Base-by-base conservation (phyloP, 805 yeast genomes). In the Wickerhamiella occidentalis region DNA sequence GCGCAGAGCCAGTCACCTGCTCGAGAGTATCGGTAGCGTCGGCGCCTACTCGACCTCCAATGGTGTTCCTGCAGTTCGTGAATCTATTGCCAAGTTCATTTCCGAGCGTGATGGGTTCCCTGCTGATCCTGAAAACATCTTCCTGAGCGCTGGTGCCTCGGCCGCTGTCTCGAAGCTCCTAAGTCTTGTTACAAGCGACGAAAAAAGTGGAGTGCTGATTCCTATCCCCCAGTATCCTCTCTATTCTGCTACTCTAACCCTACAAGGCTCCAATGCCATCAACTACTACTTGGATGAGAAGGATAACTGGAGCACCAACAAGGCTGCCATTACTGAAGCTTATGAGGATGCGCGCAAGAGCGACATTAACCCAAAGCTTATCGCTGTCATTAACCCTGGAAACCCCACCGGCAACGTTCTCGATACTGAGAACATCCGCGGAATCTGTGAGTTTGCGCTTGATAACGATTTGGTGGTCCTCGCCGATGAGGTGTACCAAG, bases 221-320 rank as follows among this genome's bases (percentile, higher is more conserved):
- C 99, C 99, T 28, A 90, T 92, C 57, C 99, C 99, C 12, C 98
- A 92, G 69, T 92, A 92, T 64, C 99, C 99, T 3, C 74, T 92
- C 52, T 92, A 92, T 69, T 86, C 96, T 3, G 98, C 98, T n/a
- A 74, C 95, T 3, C 73, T 92, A 58, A 82, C 96, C 2, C 71
- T 94, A 60, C 83, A 83, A 61, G 78, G 83, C 58, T 78, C 95
- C 18, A 76, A 80, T 25, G 83, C 94, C 9, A 72, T 92, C 44
- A 94, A 95, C 15, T 92, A 92, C 68, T 85, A 76, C 61, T 71
- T 92, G 57, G 80, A 86, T 54, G 99, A 92, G 68, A 66, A 73
- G 33, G 71, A 78, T 30, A 75, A 79, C 56, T 92, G 99, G 99
- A 78, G 90, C 29, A 78, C 94, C 6, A 78, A 84, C 58, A 74